These are phyloP conservation scores for Coemansia furcata DNA, from an alignment of 192 early-diverging fungal genomes.

Conservation along the genomic window DNA sequence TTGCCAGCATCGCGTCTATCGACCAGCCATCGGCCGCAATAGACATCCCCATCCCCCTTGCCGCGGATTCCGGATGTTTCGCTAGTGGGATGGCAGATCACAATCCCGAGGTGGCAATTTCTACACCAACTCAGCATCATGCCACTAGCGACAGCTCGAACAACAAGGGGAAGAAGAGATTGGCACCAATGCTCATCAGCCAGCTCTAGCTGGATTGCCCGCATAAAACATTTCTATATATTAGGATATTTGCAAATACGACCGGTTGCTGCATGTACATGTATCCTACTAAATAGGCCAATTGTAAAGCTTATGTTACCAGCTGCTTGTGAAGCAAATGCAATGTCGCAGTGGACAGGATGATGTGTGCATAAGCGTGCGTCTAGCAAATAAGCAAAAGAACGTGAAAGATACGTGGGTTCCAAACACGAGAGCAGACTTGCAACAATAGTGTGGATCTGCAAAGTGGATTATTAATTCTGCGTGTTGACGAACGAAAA, in stretches of 20 bases:
- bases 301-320: not conserved
- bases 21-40: constrained; percentile 47
- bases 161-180: constrained; percentile 28
- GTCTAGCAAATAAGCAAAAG: not conserved
- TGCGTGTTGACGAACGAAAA: not conserved
- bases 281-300: not conserved
- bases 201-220: constrained; percentile 10
- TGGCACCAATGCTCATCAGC: constrained; percentile 46
- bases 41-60: constrained; percentile 2
- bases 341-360: not conserved
- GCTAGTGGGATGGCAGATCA: not conserved
- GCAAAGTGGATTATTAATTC: not conserved
- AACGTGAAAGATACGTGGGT: not conserved
- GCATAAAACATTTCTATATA: not conserved
- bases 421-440: not conserved
- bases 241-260: constrained; percentile 1
- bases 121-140: not conserved
- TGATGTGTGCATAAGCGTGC: not conserved
- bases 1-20: constrained; percentile 76
- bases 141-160: constrained; percentile 1
- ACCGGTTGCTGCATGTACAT: not conserved
- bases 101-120: not conserved
- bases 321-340: not conserved
- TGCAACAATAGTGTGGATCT: not conserved
- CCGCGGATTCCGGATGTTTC: not conserved